A percentile compares a stretch with the other conserved stretches of the same genome.
Conservation (phyloP, 2,329 filamentous ascomycete species). For the Lachnellula suecica region DNA sequence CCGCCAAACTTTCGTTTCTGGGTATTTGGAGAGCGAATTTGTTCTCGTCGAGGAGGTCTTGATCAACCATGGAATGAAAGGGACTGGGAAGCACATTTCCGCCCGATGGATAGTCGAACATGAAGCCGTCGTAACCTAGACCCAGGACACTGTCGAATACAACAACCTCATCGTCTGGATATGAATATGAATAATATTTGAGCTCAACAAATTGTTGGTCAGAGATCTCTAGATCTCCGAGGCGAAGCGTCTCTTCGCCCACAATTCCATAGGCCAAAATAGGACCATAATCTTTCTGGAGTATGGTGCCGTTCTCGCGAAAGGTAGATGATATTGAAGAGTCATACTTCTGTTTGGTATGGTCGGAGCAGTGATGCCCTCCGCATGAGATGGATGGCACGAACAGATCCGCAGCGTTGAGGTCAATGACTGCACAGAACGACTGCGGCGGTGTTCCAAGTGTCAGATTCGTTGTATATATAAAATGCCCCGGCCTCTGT, state of each 20-base stretch:
- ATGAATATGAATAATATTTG: background rate
- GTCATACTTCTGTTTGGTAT: background rate
- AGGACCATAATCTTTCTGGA: background rate
- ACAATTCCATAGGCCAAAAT: background rate
- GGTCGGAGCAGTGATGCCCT: background rate
- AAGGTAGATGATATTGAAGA: slow-evolving; percentile 7
- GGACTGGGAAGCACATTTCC: background rate
- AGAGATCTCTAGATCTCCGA: background rate
- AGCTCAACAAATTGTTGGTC: background rate
- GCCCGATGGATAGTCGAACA: background rate
- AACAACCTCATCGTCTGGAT: background rate
- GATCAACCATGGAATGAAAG: slow-evolving; percentile 6
- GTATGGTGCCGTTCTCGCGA: background rate
- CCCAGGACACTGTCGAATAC: background rate
- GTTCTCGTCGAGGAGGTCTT: slow-evolving; percentile 5
- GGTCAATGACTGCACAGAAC: slow-evolving; percentile 9
- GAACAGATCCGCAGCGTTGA: slow-evolving; percentile 7
- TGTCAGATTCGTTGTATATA: slow-evolving; percentile 7
- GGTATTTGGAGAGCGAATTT: slow-evolving; percentile 8
- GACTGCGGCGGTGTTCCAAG: slow-evolving; percentile 8
- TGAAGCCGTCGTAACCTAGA: background rate
- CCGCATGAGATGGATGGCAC: slow-evolving; percentile 4
- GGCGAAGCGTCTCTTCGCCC: background rate
- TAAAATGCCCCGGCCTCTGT: background rate
- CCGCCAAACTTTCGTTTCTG: background rate